A percentile compares a stretch with the other conserved stretches of the same genome.
Conservation (phyloP, 306 rosid species). For the Rubus idaeus region DNA sequence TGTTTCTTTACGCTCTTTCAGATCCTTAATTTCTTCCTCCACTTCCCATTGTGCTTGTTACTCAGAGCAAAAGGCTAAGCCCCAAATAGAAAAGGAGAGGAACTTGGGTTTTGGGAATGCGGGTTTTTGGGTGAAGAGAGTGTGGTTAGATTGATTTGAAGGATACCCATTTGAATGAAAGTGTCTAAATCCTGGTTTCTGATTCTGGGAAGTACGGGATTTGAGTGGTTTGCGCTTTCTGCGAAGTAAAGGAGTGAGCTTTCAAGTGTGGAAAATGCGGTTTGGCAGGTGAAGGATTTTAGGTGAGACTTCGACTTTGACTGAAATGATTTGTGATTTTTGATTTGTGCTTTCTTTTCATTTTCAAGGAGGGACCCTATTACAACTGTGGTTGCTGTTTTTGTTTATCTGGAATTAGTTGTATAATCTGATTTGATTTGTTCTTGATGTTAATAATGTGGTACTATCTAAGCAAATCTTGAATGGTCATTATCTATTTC, state of each 20-base stretch:
- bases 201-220: slow-evolving; percentile 21
- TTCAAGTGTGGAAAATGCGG: slow-evolving; percentile 31
- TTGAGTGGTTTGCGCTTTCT: slow-evolving; percentile 16
- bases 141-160: slow-evolving; percentile 21
- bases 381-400: slow-evolving; percentile 3
- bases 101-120: slow-evolving; percentile 35
- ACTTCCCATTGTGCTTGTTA: slow-evolving; percentile 10
- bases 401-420: not conserved
- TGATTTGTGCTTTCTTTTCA: slow-evolving; percentile 8
- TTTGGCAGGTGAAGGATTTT: slow-evolving; percentile 28
- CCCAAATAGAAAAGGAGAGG: slow-evolving; percentile 3
- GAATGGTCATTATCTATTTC: not conserved
- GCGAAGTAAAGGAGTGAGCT: slow-evolving; percentile 3
- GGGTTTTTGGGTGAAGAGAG: slow-evolving; percentile 3
- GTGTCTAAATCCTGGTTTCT: slow-evolving; percentile 23
- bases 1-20: slow-evolving; percentile 9
- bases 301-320: slow-evolving; percentile 36
- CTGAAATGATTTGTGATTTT: slow-evolving; percentile 20
- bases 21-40: slow-evolving; percentile 25
- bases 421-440: slow-evolving; percentile 6
- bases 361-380: not conserved
- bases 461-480: not conserved
- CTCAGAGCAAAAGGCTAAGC: not conserved
- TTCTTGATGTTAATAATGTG: not conserved
- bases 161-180: slow-evolving; percentile 23